A percentile compares a stretch with the other conserved stretches of the same genome.
phyloP scores from a whole-genome alignment of 2,329 filamentous ascomycete species.

The Fusarium sp. region DNA sequence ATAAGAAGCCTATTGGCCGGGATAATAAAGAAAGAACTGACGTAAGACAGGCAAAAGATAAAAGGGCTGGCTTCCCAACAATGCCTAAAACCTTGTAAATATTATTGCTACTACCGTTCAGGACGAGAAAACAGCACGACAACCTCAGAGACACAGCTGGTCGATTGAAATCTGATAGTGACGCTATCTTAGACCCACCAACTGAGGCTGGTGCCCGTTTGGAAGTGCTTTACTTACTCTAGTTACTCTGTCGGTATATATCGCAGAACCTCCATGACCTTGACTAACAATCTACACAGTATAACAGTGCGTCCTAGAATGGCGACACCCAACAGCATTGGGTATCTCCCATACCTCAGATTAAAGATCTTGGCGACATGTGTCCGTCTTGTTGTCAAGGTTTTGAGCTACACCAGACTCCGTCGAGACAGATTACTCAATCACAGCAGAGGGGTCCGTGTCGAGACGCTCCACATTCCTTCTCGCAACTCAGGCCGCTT shows the following conservation, averaged over 20 bases:
- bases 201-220: background rate
- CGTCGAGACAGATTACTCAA: background rate
- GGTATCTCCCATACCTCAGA: background rate
- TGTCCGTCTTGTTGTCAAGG: background rate
- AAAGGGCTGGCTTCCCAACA: no score
- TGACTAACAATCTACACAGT: background rate
- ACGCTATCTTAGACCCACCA: no score
- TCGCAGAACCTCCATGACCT: background rate
- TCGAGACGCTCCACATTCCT: slow-evolving; percentile 6
- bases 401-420: background rate
- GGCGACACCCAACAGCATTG: background rate
- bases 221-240: background rate
- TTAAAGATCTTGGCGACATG: background rate
- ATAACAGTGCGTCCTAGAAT: background rate
- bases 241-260: background rate
- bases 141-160: no score
- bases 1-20: no score
- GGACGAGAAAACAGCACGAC: no score
- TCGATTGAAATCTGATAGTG: no score
- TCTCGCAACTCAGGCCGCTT: slow-evolving; percentile 17
- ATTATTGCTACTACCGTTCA: no score
- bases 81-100: no score
- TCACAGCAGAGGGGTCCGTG: background rate
- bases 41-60: no score
- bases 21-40: no score